Evolutionary conservation across 441 rosid genomes (phyloP).

Genomic region (Pelargonium citronellum): DNA sequence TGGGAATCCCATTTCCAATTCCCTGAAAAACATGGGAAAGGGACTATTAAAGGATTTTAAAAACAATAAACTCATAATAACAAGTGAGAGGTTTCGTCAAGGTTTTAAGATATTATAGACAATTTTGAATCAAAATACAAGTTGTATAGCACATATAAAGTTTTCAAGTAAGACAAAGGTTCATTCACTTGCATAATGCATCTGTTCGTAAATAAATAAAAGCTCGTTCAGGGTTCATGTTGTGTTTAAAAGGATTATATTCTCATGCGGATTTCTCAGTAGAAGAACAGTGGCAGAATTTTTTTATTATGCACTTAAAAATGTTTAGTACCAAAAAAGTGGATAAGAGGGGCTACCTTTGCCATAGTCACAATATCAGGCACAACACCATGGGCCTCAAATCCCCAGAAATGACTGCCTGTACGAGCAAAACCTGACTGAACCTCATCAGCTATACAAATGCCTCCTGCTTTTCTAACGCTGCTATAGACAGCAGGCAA

Average conservation of each 20-base stretch:
- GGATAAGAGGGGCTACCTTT: conserved; percentile 40
- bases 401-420: conserved; percentile 91
- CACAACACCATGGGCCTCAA: conserved; percentile 78
- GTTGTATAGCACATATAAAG: too few species aligned
- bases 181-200: too few species aligned
- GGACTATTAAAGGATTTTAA: background rate
- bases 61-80: too few species aligned
- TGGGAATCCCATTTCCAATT: conserved; percentile 84
- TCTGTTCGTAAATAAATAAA: too few species aligned
- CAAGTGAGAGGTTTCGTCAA: background rate
- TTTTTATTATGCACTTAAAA: too few species aligned
- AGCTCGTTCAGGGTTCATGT: too few species aligned
- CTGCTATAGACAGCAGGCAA: conserved; percentile 64
- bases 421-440: conserved; percentile 91
- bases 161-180: too few species aligned
- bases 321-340: too few species aligned
- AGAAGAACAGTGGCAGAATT: too few species aligned
- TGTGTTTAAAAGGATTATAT: too few species aligned
- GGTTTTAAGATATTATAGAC: background rate
- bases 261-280: too few species aligned
- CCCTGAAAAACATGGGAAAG: conserved; percentile 38
- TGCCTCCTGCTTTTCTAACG: conserved; percentile 79
- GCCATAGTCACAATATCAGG: conserved; percentile 98
- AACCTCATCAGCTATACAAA: conserved; percentile 92
- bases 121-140: too few species aligned